A percentile compares a stretch with the other conserved stretches of the same genome.
Evolutionary conservation across 768 basidiomycete species (phyloP).

Genomic region (Pleurotus giganteus): DNA sequence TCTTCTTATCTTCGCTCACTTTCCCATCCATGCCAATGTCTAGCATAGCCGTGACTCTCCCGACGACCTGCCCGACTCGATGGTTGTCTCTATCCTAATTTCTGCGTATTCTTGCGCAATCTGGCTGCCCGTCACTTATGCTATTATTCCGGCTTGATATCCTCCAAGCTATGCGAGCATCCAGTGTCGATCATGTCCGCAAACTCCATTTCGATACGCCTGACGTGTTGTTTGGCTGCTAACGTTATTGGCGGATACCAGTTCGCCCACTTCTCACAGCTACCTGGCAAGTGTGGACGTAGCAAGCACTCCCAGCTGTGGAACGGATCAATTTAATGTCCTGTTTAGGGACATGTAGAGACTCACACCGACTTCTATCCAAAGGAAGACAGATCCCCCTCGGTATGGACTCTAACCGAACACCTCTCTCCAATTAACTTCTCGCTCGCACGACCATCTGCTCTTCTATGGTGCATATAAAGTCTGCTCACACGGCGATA

Average conservation of each 20-base stretch:
- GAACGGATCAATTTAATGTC: conserved; percentile 1
- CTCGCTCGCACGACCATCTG: conserved; percentile 9
- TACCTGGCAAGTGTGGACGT: not conserved
- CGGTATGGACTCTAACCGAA: conserved; percentile 6
- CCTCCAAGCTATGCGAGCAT: too few relatives aligned
- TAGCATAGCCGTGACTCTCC: not conserved
- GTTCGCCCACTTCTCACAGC: too few relatives aligned
- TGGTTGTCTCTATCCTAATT: not conserved
- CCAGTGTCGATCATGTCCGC: too few relatives aligned
- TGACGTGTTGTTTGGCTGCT: too few relatives aligned
- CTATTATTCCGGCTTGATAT: too few relatives aligned
- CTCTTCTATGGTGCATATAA: not conserved
- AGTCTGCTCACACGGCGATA: not conserved
- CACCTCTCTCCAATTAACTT: conserved; percentile 3
- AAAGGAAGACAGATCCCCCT: not conserved
- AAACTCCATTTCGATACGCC: too few relatives aligned
- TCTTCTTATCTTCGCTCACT: not conserved
- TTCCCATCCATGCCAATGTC: not conserved
- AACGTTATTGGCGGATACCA: too few relatives aligned
- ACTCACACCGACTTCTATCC: conserved; percentile 1
- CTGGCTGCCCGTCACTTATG: too few relatives aligned
- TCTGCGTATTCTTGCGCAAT: not conserved
- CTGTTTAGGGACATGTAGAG: not conserved
- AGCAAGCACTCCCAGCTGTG: not conserved
- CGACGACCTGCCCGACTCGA: not conserved